Conservation (phyloP, 108 stramenopile genomes). For the Fistulifera pelliculosa region DNA sequence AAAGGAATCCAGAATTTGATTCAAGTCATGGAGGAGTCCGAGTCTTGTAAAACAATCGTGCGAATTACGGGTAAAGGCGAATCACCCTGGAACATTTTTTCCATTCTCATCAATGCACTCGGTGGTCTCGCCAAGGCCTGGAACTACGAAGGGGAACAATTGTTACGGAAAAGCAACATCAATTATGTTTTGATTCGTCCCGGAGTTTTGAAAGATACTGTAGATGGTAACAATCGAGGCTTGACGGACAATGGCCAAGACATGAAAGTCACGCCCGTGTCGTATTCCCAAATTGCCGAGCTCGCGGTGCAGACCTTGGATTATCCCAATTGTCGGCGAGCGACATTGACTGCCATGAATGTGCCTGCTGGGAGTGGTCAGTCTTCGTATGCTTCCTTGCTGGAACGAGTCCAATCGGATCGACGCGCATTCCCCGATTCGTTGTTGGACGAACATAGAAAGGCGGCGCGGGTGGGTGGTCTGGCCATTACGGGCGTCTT, state of each 20-base stretch:
- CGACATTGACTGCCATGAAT: conserved; percentile 57
- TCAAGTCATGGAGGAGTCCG: conserved; percentile 18
- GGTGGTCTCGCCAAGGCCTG: conserved; percentile 70
- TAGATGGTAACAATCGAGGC: conserved; percentile 11
- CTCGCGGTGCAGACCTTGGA: conserved; percentile 39
- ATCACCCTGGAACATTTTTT: conserved; percentile 41
- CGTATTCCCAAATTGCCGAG: conserved; percentile 44
- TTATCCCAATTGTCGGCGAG: conserved; percentile 30
- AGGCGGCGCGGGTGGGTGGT: conserved; percentile 3
- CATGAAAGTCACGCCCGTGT: conserved; percentile 42
- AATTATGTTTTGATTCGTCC: conserved; percentile 72
- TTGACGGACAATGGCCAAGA: conserved; percentile 61
- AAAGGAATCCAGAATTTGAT: conserved; percentile 49
- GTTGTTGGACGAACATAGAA: conserved; percentile 15
- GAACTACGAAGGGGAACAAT: conserved; percentile 76
- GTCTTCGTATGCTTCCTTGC: conserved; percentile 33
- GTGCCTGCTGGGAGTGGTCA: conserved; percentile 21
- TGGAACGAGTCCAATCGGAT: conserved; percentile 40
- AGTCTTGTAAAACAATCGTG: conserved; percentile 39
- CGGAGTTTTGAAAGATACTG: conserved; percentile 37
- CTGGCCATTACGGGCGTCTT: no score
- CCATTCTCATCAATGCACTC: conserved; percentile 60
- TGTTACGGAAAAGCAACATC: conserved; percentile 32
- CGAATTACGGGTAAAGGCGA: conserved; percentile 78
- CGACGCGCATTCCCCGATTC: conserved; percentile 11